These are phyloP conservation scores for Populus nigra DNA, from an alignment of 345 rosid genomes.

Conservation along the genomic window DNA sequence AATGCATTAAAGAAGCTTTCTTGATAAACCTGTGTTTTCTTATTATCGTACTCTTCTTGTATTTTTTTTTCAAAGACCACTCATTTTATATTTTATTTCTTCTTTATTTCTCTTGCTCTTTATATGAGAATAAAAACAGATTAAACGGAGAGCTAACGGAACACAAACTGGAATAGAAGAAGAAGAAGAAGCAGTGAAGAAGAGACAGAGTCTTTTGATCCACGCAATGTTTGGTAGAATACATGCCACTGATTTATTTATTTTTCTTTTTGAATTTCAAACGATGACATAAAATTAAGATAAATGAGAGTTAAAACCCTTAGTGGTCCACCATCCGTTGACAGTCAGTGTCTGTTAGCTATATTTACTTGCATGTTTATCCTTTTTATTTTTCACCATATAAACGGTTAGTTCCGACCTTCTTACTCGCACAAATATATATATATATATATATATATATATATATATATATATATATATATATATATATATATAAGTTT, in stretches of 20 bases:
- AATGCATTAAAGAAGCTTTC: background rate
- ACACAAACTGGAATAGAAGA: background rate
- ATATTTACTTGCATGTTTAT: background rate
- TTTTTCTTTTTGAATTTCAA: background rate
- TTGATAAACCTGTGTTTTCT: background rate
- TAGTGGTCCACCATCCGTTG: background rate
- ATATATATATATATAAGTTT: too few relatives aligned
- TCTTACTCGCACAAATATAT: too few relatives aligned
- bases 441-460: too few relatives aligned
- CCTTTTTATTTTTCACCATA: too few relatives aligned
- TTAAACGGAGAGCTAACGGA: background rate
- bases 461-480: too few relatives aligned
- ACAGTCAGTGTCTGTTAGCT: background rate
- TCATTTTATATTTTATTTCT: background rate
- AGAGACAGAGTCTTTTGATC: constrained; percentile 33
- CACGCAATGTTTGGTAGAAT: constrained; percentile 38
- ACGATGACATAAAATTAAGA: background rate
- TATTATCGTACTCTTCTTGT: background rate
- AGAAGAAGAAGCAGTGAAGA: background rate
- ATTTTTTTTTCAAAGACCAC: background rate
- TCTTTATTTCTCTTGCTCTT: background rate
- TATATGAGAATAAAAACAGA: background rate
- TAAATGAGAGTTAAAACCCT: background rate
- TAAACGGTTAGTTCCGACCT: too few relatives aligned
- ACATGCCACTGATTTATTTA: constrained; percentile 44